Evolutionary conservation across 495 filamentous ascomycete species (phyloP), one percentile per base, ranked within the genome.

Genomic region (Daldinia decipiens): DNA sequence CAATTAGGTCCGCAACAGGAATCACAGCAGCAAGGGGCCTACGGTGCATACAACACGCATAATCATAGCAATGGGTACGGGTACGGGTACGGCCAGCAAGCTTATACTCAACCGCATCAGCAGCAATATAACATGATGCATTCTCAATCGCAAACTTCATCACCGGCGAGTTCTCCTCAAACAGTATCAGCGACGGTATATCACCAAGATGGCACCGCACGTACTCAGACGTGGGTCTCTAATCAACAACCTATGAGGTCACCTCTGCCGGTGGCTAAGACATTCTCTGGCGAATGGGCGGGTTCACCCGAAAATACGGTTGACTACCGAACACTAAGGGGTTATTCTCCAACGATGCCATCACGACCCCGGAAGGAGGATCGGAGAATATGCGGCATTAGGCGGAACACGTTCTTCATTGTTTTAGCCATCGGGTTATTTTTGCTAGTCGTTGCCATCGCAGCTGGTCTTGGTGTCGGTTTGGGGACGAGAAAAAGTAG

Each of bases 391-490:
- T 72, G 60, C 24, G 75, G 65, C 39, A 52, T 71, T 19, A 74
- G 70, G 65, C 55, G 71, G 38, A 69, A 66, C 7, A 39, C n/a
- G 0, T 77, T 77, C 55, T 75, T 71, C 53, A 39, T 70, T 15
- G 53, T 74, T 3, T 11, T 77, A 11, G 73, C 68, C 4, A 45
- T 80, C 6, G 70, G 62, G 0, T 13, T 71, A 1, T 75, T 80
- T 17, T 13, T 77, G 6, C 34, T 69, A 3, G 78, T 80, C 1
- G 66, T 75, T 31, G 75, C 61, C 12, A 32, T 77, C 5, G 76
- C 78, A 7, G 67, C 73, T 2, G 78, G 78, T 8, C 59, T 80
- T 11, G 78, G 76, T 1, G 67, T 79, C 7, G 78, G 78, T 1
- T 34, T 80, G 9, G 64, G 73, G 2, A 61, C 65, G 38, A 68